Evolutionary conservation across 2,329 filamentous ascomycete genomes (phyloP).

Genomic region (Drechslera avenae): DNA sequence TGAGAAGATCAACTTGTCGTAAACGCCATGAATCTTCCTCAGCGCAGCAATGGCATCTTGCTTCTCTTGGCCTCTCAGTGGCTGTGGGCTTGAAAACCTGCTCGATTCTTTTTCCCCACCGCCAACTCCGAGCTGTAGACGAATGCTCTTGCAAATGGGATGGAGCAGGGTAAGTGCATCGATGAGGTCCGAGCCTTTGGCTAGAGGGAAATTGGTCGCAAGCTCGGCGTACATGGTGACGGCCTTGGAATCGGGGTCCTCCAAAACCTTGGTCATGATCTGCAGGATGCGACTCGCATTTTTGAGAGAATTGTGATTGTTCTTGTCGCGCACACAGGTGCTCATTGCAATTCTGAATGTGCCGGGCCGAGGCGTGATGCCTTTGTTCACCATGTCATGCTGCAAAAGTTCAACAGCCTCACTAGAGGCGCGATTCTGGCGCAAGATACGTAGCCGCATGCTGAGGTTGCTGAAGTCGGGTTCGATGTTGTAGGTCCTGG

Average conservation of each 20-base stretch:
- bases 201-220: conserved; percentile 32
- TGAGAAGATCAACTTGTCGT: conserved; percentile 38
- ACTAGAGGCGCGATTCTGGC: conserved; percentile 67
- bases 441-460: conserved; percentile 70
- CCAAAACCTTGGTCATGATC: conserved; percentile 33
- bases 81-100: conserved; percentile 13
- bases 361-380: conserved; percentile 44
- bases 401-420: conserved; percentile 65
- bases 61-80: conserved; percentile 24
- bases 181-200: conserved; percentile 37
- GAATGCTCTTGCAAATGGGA: conserved; percentile 33
- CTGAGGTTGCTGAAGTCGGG: conserved; percentile 77
- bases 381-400: conserved; percentile 35
- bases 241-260: conserved; percentile 39
- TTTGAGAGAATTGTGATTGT: conserved; percentile 71
- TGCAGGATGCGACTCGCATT: conserved; percentile 70
- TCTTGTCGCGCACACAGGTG: conserved; percentile 75
- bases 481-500: conserved; percentile 60
- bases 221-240: conserved; percentile 41
- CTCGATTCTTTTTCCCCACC: conserved; percentile 6
- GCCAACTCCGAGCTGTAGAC: conserved; percentile 40
- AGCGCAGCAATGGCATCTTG: conserved; percentile 36
- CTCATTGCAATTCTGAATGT: conserved; percentile 76
- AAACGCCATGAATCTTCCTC: conserved; percentile 36
- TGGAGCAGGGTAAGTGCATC: conserved; percentile 36